Evolutionary conservation across 495 filamentous ascomycete species (phyloP), one percentile per base, ranked within the genome.

Genomic region (Tirmania nivea): DNA sequence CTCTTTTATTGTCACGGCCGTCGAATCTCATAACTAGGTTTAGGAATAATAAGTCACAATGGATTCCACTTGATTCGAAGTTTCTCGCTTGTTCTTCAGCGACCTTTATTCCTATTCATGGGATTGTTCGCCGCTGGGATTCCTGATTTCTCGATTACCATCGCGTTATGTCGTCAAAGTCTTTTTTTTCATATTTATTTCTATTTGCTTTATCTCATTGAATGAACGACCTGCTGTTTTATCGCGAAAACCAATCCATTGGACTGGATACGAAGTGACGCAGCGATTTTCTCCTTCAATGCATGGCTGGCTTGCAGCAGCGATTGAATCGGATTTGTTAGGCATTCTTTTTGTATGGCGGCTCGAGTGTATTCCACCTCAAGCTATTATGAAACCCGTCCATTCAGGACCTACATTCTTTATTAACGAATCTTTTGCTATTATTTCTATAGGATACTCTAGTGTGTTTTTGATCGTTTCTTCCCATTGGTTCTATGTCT

Each of bases 131-230:
- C 54, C 31, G 48, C 34, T 60, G 35, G 36, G 52, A 60, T 61
- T 61, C 59, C 45, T 54, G 16, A 16, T 21, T 17, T 51, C 35
- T 51, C 49, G 34, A 51, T 51, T 51, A 31, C 35, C 49, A 34
- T 31, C 14, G 59, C 53, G 56, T 60, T 51, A 60, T 56, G 58
- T 54, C 48, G 50, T 59, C 25, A 31, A 60, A 56, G 54, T 57
- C 48, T 55, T 61, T 61, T 55, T 61, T 61, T 60, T 57, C 37
- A 45, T 51, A 61, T 61, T 60, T 60, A 45, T 60, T 52, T 57
- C 25, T 53, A 8, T 53, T 35, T 16, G 10, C n/a, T n/a, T 49
- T 53, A 17, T 53, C 20, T 52, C 34, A 21, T 52, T 21, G 34
- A 34, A n/a, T 52, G 34, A 52, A 20, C 34, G 17, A 21, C 25